Evolutionary conservation across 2,329 filamentous ascomycete genomes (phyloP).

Genomic region (Fusarium gaditjirri): DNA sequence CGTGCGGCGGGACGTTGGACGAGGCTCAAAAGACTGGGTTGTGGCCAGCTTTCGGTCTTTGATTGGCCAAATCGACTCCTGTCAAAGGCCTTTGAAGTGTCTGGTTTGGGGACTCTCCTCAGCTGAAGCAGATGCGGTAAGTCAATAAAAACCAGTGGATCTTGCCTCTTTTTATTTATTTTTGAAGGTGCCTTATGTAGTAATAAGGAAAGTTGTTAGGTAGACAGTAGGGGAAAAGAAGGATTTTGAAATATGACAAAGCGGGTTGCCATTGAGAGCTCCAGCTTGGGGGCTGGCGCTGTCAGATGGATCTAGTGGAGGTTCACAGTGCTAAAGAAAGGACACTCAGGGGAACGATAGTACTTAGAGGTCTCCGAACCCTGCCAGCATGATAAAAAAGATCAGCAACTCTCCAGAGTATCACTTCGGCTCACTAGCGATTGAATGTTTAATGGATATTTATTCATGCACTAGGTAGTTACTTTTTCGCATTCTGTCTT

Average conservation of each 20-base stretch:
- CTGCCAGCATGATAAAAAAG: constrained; percentile 18
- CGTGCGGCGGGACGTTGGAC: constrained; percentile 41
- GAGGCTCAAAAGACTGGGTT: constrained; percentile 39
- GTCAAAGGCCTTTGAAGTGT: constrained; percentile 6
- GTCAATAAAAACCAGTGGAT: neutral
- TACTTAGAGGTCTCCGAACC: constrained; percentile 1
- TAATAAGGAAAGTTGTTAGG: neutral
- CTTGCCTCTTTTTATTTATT: neutral
- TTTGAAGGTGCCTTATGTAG: neutral
- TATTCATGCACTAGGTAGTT: neutral
- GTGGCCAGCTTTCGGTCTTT: constrained; percentile 43
- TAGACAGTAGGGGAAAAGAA: neutral
- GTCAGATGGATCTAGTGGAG: constrained; percentile 25
- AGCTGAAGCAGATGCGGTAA: neutral
- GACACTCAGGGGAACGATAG: constrained; percentile 9
- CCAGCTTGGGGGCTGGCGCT: constrained; percentile 24
- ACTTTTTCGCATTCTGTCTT: neutral
- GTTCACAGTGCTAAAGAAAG: constrained; percentile 27
- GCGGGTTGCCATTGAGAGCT: constrained; percentile 3
- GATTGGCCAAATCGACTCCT: constrained; percentile 32
- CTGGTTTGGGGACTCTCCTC: constrained; percentile 11
- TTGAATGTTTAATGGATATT: neutral
- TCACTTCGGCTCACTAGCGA: neutral
- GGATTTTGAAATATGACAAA: constrained; percentile 10
- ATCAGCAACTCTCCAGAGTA: constrained; percentile 26